phyloP scores from a whole-genome alignment of 2,329 filamentous ascomycete species.

The Exophiala aquamarina region DNA sequence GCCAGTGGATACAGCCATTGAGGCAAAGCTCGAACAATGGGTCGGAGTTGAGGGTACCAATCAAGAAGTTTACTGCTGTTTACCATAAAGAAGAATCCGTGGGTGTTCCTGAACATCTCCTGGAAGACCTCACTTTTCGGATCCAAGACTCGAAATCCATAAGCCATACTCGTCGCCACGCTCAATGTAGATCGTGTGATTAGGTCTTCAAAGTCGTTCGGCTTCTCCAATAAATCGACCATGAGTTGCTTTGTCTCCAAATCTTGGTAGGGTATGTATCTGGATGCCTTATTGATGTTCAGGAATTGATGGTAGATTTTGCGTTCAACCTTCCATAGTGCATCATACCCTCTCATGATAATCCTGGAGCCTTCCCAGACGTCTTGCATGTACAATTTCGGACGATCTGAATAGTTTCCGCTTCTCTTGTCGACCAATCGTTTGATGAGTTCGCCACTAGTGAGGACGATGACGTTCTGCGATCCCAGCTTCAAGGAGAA shows the following conservation, averaged over 20 bases:
- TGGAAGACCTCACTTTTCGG: slow-evolving; percentile 15
- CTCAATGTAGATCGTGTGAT: slow-evolving; percentile 9
- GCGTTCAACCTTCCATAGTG: slow-evolving; percentile 21
- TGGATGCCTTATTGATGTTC: slow-evolving; percentile 21
- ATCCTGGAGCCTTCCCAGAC: slow-evolving; percentile 11
- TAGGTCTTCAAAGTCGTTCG: slow-evolving; percentile 9
- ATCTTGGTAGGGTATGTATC: slow-evolving; percentile 20
- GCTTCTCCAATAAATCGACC: slow-evolving; percentile 5
- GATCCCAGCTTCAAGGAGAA: slow-evolving; percentile 54
- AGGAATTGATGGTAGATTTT: slow-evolving; percentile 25
- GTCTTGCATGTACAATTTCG: slow-evolving; percentile 45
- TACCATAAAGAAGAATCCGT: slow-evolving; percentile 11
- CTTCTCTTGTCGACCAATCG: slow-evolving; percentile 52
- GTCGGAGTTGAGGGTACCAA: slow-evolving; percentile 15
- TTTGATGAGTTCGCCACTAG: slow-evolving; percentile 46
- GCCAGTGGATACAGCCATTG: slow-evolving; percentile 11
- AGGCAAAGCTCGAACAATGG: slow-evolving; percentile 9
- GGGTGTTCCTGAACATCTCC: slow-evolving; percentile 11
- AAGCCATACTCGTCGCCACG: slow-evolving; percentile 12
- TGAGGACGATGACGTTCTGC: slow-evolving; percentile 50
- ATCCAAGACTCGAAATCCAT: slow-evolving; percentile 16
- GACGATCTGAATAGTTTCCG: slow-evolving; percentile 51
- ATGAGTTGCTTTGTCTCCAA: slow-evolving; percentile 15
- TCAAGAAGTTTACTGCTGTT: slow-evolving; percentile 9
- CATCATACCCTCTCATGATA: slow-evolving; percentile 19